Evolutionary conservation across 345 rosid genomes (phyloP), one percentile per base, ranked within the genome.

Genomic region (Noccaea bulbosa): DNA sequence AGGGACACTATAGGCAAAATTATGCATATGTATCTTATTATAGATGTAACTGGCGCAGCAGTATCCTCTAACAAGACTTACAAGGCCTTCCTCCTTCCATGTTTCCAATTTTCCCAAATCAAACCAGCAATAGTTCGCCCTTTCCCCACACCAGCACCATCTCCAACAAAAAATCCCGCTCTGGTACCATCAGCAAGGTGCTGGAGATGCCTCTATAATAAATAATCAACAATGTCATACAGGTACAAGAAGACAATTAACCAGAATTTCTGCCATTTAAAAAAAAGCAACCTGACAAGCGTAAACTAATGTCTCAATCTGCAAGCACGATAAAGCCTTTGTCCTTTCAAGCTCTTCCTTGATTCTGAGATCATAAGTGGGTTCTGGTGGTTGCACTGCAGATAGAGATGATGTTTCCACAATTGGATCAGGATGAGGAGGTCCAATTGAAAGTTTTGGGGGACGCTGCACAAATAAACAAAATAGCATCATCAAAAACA

Each of bases 81-180:
- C 99, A 93, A 65, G 54, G 88, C 82, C 88, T 89, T 93, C 78
- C 80, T 85, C 82, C 96, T 86, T 69, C 84, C 88, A 62, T 70
- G 89, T 63, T 76, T 86, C 99, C 99, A 93, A 70, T 93, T 93
- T 79, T 93, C 99, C 94, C 88, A 89, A 77, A 93, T 91, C 72
- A 93, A 77, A 53, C 99, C 99, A 7, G 97, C 99, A 83, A 93
- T 82, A 49, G 99, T 93, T 51, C 99, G 86, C 58, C 99, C 99
- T 84, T 93, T 93, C 52, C 99, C 97, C 71, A 93, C 96, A 68
- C 99, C 99, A 82, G 99, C 97, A 78, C 99, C 99, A 77, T 93
- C 99, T 82, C 99, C 99, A 80, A 91, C 64, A 81, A 93, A 93
- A 70, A 91, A 93, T 16, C 99, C 99, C 22, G 97, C 99, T 83